Conservation (phyloP, 2,329 filamentous ascomycete species). For the Chlorencoelia australis region DNA sequence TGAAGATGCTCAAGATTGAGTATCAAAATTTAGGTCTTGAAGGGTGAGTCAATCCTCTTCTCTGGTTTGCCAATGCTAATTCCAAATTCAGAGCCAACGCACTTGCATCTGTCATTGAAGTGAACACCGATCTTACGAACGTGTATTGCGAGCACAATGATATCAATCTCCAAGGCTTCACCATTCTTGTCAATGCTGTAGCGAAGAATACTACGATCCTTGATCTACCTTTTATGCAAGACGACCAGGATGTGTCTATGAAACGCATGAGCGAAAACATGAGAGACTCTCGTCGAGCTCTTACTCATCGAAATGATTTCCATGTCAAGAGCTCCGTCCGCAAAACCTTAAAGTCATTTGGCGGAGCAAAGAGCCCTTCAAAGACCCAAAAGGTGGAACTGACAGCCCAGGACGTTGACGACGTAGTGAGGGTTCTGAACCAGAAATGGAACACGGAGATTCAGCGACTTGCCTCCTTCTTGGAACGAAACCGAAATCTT, state of each 20-base stretch:
- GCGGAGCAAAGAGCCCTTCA: conserved; percentile 9
- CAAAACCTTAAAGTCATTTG: conserved; percentile 21
- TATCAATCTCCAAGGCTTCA: conserved; percentile 61
- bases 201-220: conserved; percentile 53
- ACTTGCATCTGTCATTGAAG: conserved; percentile 56
- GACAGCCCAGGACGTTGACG: conserved; percentile 26
- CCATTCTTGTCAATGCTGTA: conserved; percentile 58
- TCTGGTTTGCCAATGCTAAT: no score
- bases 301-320: conserved; percentile 13
- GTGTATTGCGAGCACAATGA: conserved; percentile 64
- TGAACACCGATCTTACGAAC: conserved; percentile 51
- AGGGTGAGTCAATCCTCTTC: no score
- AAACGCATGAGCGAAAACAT: conserved; percentile 33
- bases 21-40: conserved; percentile 59
- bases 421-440: conserved; percentile 21
- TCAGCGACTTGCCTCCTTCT: conserved; percentile 19
- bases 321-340: conserved; percentile 22
- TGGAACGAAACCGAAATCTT: conserved; percentile 25
- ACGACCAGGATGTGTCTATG: conserved; percentile 50
- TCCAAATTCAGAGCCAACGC: no score
- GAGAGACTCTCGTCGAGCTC: conserved; percentile 15
- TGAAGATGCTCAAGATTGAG: conserved; percentile 54
- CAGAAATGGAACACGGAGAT: conserved; percentile 25
- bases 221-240: conserved; percentile 51
- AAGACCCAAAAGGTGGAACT: conserved; percentile 19